Percentiles rank a stretch among this genome's conserved stretches.
Evolutionary conservation across 805 yeast genomes (phyloP).

Genomic region (Metschnikowia vanudenii): DNA sequence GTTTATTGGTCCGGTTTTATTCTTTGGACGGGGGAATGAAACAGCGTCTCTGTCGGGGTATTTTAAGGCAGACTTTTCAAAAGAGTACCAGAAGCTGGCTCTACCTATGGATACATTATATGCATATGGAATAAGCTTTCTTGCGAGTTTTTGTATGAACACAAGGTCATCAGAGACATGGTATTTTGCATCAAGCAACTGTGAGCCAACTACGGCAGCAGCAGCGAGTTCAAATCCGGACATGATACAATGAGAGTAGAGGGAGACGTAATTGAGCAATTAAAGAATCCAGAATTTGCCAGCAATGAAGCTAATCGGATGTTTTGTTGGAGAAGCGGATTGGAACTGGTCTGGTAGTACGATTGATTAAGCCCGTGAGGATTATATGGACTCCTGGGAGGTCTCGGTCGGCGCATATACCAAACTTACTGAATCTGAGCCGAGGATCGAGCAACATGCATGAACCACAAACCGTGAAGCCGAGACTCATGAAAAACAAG

Average conservation of each 20-base stretch:
- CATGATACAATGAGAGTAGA: conserved; percentile 20
- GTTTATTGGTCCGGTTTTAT: conserved; percentile 22
- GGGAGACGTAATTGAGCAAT: neutral
- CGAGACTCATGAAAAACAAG: neutral
- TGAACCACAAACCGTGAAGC: neutral
- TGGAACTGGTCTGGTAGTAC: neutral
- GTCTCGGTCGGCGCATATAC: conserved; percentile 3
- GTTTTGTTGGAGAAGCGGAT: neutral
- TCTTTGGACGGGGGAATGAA: conserved; percentile 54
- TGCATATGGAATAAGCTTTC: conserved; percentile 45
- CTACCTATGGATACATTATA: conserved; percentile 35
- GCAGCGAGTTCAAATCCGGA: conserved; percentile 39
- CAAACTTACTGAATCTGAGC: neutral
- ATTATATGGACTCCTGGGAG: neutral
- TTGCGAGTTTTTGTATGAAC: conserved; percentile 47
- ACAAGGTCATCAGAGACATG: conserved; percentile 53
- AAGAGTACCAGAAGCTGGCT: conserved; percentile 67
- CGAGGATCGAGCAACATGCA: conserved; percentile 1
- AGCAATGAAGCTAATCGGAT: neutral
- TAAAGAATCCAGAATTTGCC: neutral
- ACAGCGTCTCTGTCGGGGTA: conserved; percentile 58
- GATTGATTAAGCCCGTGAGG: neutral
- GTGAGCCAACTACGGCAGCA: conserved; percentile 44
- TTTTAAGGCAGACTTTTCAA: conserved; percentile 54
- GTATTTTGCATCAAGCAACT: conserved; percentile 47